Evolutionary conservation across 371 early-diverging fungal genomes (phyloP), one percentile per base, ranked within the genome.

Genomic region (Coemansia sp.): DNA sequence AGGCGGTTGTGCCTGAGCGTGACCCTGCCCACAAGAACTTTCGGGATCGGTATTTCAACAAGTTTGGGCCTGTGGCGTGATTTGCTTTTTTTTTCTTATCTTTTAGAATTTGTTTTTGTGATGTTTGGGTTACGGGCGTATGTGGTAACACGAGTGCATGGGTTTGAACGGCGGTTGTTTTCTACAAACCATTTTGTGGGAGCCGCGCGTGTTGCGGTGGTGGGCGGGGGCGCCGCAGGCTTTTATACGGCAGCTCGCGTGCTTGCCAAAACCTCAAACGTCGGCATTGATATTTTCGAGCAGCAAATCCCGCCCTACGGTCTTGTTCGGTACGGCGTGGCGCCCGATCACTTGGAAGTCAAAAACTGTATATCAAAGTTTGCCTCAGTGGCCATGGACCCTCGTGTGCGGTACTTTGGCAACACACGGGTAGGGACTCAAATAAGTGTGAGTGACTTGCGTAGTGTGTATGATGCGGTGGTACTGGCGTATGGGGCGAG

Each of bases 321-420:
- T 0, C 84, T 97, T 26, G 94, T 95, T 13, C 88, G 97, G 3
- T 97, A 87, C 77, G 98, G 99, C 31, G 98, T 99, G 4, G 98
- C 99, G n/a, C 98, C 99, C 3, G 98, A 98, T 79, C 98, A 99
- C 75, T 94, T 93, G 3, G 98, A 95, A 80, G 97, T 98, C 27
- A 97, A 97, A 86, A 86, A 87, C 69, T 94, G 94, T 56, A 91
- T 89, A 83, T 81, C 87, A 68, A 92, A 90, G 48, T 95, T 96
- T 79, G 90, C 92, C 58, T 83, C 87, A 37, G 87, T 95, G 4
- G 89, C 92, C 0, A 69, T 79, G 59, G 86, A 91, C 68, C 77
- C 84, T 14, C 82, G 89, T 2, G 90, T 92, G 55, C 84, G 85
- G 16, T 96, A 89, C 71, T 80, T 91, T 31, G 97, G 96, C 47